phyloP scores from a whole-genome alignment of 352 stramenopile species.

The Globisporangium parvum region DNA sequence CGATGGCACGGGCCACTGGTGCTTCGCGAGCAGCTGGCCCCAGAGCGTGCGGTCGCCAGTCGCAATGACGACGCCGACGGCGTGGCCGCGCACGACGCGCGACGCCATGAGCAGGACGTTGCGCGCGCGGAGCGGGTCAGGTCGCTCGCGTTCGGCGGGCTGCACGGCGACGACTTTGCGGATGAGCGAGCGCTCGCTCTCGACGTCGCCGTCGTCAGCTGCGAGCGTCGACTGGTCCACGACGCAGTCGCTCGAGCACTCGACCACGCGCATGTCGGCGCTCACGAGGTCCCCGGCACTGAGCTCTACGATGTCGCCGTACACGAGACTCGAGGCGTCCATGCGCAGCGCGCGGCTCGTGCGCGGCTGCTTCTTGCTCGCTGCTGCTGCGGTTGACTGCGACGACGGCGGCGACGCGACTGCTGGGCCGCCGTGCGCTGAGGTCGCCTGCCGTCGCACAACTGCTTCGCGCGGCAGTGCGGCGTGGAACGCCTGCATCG shows the following conservation, averaged over 20 bases:
- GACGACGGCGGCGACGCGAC: neutral
- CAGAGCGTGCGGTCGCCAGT: conserved; percentile 71
- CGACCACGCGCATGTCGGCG: conserved; percentile 81
- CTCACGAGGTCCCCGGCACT: conserved; percentile 84
- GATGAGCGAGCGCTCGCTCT: conserved; percentile 13
- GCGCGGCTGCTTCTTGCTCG: conserved; percentile 6
- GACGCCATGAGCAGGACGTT: conserved; percentile 78
- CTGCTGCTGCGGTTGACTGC: too few species aligned
- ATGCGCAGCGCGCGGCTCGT: conserved; percentile 82
- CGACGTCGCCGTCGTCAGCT: conserved; percentile 23
- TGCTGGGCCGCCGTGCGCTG: neutral
- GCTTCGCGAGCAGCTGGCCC: conserved; percentile 48
- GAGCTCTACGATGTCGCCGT: conserved; percentile 91
- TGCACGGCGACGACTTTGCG: conserved; percentile 31
- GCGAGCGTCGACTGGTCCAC: conserved; percentile 56
- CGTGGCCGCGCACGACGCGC: conserved; percentile 38
- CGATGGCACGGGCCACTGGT: conserved; percentile 45
- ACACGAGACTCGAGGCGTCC: conserved; percentile 87
- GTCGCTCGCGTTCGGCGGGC: conserved; percentile 5
- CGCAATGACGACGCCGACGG: conserved; percentile 61
- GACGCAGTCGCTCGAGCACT: conserved; percentile 72
- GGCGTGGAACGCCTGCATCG: conserved; percentile 87
- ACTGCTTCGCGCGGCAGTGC: conserved; percentile 86
- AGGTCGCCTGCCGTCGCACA: conserved; percentile 48
- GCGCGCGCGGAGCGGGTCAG: conserved; percentile 26